A percentile compares a stretch with the other conserved stretches of the same genome.
Conservation (phyloP, 352 stramenopile species). For the Phytophthora constricta region DNA sequence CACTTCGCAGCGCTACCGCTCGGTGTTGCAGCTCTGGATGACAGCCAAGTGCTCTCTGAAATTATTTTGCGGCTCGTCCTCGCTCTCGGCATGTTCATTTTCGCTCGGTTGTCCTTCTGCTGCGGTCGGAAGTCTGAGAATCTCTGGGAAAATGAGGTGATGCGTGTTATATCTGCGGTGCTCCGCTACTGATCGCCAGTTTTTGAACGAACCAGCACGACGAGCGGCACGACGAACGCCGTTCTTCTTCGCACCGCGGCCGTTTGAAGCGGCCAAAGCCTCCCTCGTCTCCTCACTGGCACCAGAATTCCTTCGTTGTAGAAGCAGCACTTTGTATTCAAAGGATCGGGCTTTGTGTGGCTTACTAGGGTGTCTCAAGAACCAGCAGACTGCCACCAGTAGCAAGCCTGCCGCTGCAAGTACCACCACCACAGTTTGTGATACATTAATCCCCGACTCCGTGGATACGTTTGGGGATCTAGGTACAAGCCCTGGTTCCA, state of each 20-base stretch:
- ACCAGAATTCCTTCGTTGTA: slow-evolving; percentile 22
- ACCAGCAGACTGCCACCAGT: slow-evolving; percentile 23
- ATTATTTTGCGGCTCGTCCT: slow-evolving; percentile 39
- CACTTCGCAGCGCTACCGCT: neutral
- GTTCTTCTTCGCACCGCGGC: slow-evolving; percentile 10
- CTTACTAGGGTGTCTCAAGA: slow-evolving; percentile 3
- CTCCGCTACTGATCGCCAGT: slow-evolving; percentile 8
- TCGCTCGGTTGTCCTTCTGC: neutral
- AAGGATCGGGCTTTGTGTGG: slow-evolving; percentile 37
- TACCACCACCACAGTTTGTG: slow-evolving; percentile 2
- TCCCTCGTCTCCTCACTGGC: slow-evolving; percentile 15
- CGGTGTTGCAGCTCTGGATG: slow-evolving; percentile 52
- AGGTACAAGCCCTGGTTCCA: slow-evolving; percentile 10
- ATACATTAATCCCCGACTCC: neutral
- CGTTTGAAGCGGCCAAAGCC: neutral
- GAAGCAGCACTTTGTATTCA: slow-evolving; percentile 54
- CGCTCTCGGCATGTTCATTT: slow-evolving; percentile 17
- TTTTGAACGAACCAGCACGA: slow-evolving; percentile 19
- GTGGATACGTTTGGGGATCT: neutral
- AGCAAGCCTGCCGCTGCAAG: slow-evolving; percentile 15
- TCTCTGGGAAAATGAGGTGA: slow-evolving; percentile 5
- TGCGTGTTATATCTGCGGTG: slow-evolving; percentile 2
- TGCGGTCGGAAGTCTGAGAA: neutral
- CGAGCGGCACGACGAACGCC: slow-evolving; percentile 18
- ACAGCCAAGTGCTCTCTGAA: slow-evolving; percentile 50